A percentile compares a stretch with the other conserved stretches of the same genome.
Conservation (phyloP, 306 rosid species). For the Mucuna pruriens region DNA sequence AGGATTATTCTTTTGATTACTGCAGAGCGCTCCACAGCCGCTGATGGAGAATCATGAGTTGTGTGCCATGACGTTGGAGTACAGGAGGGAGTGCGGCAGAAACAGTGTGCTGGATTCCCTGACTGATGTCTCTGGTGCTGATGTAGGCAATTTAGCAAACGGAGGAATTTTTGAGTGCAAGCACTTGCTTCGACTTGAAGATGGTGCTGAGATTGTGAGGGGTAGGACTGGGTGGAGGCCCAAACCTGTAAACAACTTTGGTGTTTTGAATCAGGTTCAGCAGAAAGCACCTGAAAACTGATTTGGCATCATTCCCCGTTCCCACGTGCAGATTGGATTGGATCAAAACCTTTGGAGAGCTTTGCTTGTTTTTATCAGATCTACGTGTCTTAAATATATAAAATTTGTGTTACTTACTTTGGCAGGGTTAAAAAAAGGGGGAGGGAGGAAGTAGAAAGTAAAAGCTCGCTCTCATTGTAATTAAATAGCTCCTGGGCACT, state of each 20-base stretch:
- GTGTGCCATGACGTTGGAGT: conserved; percentile 74
- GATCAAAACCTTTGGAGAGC: conserved; percentile 45
- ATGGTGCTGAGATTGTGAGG: conserved; percentile 86
- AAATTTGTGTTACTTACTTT: conserved; percentile 33
- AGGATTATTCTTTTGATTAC: conserved; percentile 24
- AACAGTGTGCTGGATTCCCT: conserved; percentile 85
- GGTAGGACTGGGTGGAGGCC: conserved; percentile 94
- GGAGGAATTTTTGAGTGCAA: conserved; percentile 67
- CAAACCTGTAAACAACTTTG: conserved; percentile 53
- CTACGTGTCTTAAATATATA: conserved; percentile 33
- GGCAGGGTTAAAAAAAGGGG: not conserved
- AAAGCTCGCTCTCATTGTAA: conserved; percentile 58
- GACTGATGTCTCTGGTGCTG: conserved; percentile 63
- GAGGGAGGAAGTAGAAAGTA: conserved; percentile 33
- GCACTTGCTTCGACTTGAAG: conserved; percentile 83
- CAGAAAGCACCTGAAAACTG: conserved; percentile 41
- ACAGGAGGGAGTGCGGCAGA: conserved; percentile 92
- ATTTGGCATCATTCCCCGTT: conserved; percentile 17
- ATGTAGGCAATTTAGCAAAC: conserved; percentile 51
- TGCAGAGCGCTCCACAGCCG: conserved; percentile 91
- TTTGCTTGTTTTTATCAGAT: conserved; percentile 48
- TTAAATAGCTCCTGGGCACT: conserved; percentile 41
- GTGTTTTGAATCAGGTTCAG: conserved; percentile 49
- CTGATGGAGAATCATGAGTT: conserved; percentile 88
- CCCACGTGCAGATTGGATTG: conserved; percentile 29